Percentiles rank a stretch among this genome's conserved stretches.
Evolutionary conservation across 805 yeast genomes (phyloP).

Genomic region (Saccharomycopsis fermentans): DNA sequence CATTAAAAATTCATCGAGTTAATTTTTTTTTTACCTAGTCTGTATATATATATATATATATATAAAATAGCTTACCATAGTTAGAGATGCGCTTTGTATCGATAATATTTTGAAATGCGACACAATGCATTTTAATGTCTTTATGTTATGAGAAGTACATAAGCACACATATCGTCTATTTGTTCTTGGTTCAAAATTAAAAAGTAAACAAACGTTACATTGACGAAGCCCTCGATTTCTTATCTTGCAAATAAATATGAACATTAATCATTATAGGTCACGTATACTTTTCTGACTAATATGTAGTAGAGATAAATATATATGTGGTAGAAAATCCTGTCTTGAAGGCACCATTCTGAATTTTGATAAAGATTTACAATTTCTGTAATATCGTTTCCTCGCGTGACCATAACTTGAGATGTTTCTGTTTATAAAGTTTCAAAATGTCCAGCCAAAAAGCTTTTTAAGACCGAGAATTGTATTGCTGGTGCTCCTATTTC

Average conservation of each 20-base stretch:
- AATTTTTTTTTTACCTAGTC: too few relatives aligned
- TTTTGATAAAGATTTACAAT: neutral
- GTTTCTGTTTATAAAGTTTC: neutral
- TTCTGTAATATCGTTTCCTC: neutral
- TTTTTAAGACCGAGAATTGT: neutral
- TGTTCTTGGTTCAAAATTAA: neutral
- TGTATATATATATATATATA: too few relatives aligned
- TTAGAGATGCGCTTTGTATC: too few relatives aligned
- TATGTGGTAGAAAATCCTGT: neutral
- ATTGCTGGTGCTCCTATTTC: slow-evolving; percentile 12
- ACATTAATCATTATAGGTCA: too few relatives aligned
- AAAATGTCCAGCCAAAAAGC: neutral
- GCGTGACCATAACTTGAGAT: neutral
- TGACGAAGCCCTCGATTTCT: neutral
- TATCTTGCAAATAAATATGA: neutral
- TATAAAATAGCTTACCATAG: too few relatives aligned
- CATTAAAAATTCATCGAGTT: too few relatives aligned
- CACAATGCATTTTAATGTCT: neutral
- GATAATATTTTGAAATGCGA: neutral
- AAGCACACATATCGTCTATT: neutral
- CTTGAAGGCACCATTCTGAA: neutral
- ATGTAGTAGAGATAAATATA: too few relatives aligned
- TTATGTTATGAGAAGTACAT: neutral
- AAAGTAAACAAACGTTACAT: neutral
- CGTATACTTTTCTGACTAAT: too few relatives aligned